These are phyloP conservation scores for Penicillium oxalicum DNA, from an alignment of 2,329 filamentous ascomycete genomes.

Conservation along the genomic window DNA sequence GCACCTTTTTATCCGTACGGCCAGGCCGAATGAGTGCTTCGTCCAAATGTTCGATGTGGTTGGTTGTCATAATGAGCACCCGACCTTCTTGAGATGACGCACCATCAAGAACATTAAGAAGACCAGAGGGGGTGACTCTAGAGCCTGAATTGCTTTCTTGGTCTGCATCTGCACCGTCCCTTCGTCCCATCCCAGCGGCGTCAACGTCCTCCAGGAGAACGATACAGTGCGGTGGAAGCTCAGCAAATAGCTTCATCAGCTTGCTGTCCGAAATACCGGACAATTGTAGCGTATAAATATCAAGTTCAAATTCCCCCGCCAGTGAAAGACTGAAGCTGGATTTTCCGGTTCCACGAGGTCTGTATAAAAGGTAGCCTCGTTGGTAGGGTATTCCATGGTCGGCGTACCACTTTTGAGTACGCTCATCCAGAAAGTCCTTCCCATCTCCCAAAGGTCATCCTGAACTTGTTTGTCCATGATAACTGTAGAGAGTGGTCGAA, in stretches of 20 bases:
- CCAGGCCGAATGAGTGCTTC: conserved; percentile 61
- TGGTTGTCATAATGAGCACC: conserved; percentile 77
- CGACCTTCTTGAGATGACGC: conserved; percentile 73
- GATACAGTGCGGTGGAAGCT: conserved; percentile 57
- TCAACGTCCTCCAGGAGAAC: conserved; percentile 66
- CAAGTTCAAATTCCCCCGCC: conserved; percentile 73
- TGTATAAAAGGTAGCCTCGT: conserved; percentile 72
- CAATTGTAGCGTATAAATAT: conserved; percentile 78
- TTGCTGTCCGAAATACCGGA: conserved; percentile 48
- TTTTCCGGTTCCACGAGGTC: conserved; percentile 77
- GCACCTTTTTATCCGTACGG: conserved; percentile 63
- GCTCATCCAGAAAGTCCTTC: conserved; percentile 31
- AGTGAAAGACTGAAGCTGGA: conserved; percentile 86
- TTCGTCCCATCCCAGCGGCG: conserved; percentile 51
- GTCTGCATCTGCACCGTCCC: not conserved
- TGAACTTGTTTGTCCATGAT: conserved; percentile 16
- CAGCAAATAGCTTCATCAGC: conserved; percentile 47
- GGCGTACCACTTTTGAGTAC: conserved; percentile 59
- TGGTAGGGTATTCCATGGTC: conserved; percentile 80
- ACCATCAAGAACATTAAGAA: conserved; percentile 79
- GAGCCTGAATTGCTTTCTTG: not conserved
- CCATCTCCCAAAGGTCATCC: conserved; percentile 30
- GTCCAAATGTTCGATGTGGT: conserved; percentile 67
- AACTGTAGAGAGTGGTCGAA: conserved; percentile 11
- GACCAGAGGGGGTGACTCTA: conserved; percentile 60